These are phyloP conservation scores for Kwoniella heveanensis DNA, from an alignment of 768 basidiomycete species.

Conservation along the genomic window DNA sequence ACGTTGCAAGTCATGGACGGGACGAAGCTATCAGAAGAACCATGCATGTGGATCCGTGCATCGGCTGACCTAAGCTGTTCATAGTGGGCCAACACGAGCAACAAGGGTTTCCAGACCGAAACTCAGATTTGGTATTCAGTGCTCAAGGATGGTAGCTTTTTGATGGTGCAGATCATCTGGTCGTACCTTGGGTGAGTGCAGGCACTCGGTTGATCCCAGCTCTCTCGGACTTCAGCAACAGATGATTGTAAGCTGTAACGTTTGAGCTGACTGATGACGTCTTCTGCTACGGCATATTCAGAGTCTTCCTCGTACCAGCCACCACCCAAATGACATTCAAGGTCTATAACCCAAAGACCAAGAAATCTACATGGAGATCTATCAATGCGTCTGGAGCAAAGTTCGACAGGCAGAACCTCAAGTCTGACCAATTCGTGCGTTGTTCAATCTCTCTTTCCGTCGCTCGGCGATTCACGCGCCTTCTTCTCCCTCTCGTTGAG, in stretches of 20 bases:
- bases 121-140: constrained; percentile 85
- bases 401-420: constrained; percentile 41
- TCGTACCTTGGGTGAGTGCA: constrained; percentile 78
- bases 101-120: constrained; percentile 80
- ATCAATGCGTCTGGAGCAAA: constrained; percentile 63
- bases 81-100: constrained; percentile 71
- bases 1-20: no score
- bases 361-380: constrained; percentile 79
- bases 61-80: constrained; percentile 33
- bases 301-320: constrained; percentile 81
- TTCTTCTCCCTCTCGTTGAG: no score
- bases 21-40: constrained; percentile 53
- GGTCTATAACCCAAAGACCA: constrained; percentile 74
- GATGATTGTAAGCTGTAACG: background rate
- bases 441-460: background rate
- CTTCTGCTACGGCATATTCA: constrained; percentile 3
- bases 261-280: constrained; percentile 1
- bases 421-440: constrained; percentile 54
- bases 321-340: constrained; percentile 94
- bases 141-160: constrained; percentile 72
- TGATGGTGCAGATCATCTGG: constrained; percentile 86
- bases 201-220: background rate
- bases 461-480: constrained; percentile 62
- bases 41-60: constrained; percentile 66
- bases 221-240: background rate